Base-by-base conservation (phyloP, 2,329 filamentous ascomycete species). In the Alternaria sp. region DNA sequence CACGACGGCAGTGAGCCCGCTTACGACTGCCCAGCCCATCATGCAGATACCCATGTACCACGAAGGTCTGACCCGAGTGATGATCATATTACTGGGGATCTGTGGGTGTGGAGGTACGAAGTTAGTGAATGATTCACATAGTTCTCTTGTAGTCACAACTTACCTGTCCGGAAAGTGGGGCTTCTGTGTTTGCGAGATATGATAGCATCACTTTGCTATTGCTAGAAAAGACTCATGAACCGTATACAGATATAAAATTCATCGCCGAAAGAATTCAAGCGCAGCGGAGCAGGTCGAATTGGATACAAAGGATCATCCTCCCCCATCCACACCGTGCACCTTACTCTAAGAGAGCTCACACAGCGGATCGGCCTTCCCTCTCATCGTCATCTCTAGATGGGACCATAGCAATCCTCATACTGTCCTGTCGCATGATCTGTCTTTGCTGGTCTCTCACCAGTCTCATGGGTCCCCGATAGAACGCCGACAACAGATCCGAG, bases 1-100 rank as follows among this genome's bases (percentile, higher is more conserved):
- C 4, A 70, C 67, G 2, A 73, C 57, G 6, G 74, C 70, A 7
- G 68, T 76, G 18, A 64, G 60, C 2, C 71, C 64, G 0, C 71
- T 72, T 1, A 79, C 66, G 2, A 68, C 26, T 1, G 69, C 76
- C 76, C 77, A 79, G 1, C 63, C 51, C 26, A 71, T 67, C 53
- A 77, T 74, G 51, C 75, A 79, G 0, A 36, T 47, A 22, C 63
- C 63, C 57, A 78, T 68, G 61, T 75, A 78, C n/a, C 73, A 44
- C 14, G 67, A 69, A 1, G 75, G 49, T 30, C 22, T 46, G 0
- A 26, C 46, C 32, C 22, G 32, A 24, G 34, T 18, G 3, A 47
- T 32, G 9, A 47, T 47, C 26, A 32, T 47, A 9, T 47, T 47
- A 12, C 3, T 32, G 11, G 30, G 30, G 30, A 32, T 32, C 30